A percentile compares a stretch with the other conserved stretches of the same genome.
phyloP scores from a whole-genome alignment of 2,329 filamentous ascomycete species.

The Achaetomium macrosporum region DNA sequence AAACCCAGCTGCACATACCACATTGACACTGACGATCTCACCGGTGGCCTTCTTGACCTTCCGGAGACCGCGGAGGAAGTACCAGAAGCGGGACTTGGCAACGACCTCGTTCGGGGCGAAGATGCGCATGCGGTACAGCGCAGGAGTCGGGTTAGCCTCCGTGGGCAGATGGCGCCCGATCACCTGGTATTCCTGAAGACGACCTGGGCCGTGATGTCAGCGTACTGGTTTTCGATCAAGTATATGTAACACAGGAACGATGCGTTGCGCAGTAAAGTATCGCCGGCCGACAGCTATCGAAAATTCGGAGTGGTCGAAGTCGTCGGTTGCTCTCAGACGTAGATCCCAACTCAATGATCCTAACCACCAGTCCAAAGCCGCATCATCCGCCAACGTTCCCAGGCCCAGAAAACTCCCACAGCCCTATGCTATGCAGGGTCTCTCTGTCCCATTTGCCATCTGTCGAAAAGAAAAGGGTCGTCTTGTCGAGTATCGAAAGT shows the following conservation, averaged over 20 bases:
- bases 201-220: slow-evolving; percentile 57
- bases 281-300: not conserved
- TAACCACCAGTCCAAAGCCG: not conserved
- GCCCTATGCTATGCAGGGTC: too few relatives aligned
- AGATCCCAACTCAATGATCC: not conserved
- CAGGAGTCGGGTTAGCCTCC: slow-evolving; percentile 93
- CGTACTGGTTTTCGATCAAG: not conserved
- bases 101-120: slow-evolving; percentile 97
- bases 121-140: slow-evolving; percentile 99
- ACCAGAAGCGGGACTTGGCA: slow-evolving; percentile 99
- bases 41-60: slow-evolving; percentile 99
- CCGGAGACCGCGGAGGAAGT: slow-evolving; percentile 97
- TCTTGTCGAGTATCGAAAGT: not conserved
- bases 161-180: slow-evolving; percentile 98
- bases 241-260: not conserved
- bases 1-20: slow-evolving; percentile 54
- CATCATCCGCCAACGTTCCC: not conserved
- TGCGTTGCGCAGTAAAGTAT: not conserved
- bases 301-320: not conserved
- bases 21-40: slow-evolving; percentile 96
- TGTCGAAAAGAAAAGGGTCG: not conserved
- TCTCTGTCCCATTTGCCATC: not conserved
- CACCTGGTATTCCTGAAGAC: slow-evolving; percentile 99
- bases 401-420: not conserved
- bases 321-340: not conserved